Evolutionary conservation across 2,329 filamentous ascomycete species (phyloP), one percentile per base, ranked within the genome.

Genomic region (Fusarium torreyae): DNA sequence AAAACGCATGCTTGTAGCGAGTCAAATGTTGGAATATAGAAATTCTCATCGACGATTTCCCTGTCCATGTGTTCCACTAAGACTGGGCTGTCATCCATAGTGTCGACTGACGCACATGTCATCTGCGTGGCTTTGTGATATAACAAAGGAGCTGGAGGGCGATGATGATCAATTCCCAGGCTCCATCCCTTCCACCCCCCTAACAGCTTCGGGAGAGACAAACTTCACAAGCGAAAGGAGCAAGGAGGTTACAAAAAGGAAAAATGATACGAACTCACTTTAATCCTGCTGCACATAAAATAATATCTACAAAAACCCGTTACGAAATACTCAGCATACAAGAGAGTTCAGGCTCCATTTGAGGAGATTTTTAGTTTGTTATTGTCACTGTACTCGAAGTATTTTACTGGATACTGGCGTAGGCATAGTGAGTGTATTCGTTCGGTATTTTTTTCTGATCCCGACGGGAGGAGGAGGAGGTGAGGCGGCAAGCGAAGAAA

Each of bases 101-200:
- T 54, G 57, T 50, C 63, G 34, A 64, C 54, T 70, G 58, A 70
- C 68, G 45, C 38, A 49, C 28, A 70, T 68, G 67, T 71, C 71
- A 72, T 61, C 40, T 58, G 53, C 33, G 54, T 60, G 52, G 50
- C 31, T 70, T 62, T 58, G 43, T 40, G 39, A 48, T 17, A 33
- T 26, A 44, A 56, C 28, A 31, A 31, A 31, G 28, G 28, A 31
- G 28, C 10, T 31, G 45, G 45, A 63, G 45, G 45, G 51, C n/a
- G n/a, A 65, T 51, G 55, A 51, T 59, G 64, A 61, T 66, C 67
- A 63, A 61, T 58, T 54, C 45, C 38, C 39, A 56, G 54, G 50
- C 50, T 49, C 59, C 42, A 50, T 55, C 53, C 59, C 53, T 57
- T 39, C n/a, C 31, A 42, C 55, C 44, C 24, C 57, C 46, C 57